Evolutionary conservation across 495 filamentous ascomycete genomes (phyloP).

Genomic region (Daldinia caldariorum): DNA sequence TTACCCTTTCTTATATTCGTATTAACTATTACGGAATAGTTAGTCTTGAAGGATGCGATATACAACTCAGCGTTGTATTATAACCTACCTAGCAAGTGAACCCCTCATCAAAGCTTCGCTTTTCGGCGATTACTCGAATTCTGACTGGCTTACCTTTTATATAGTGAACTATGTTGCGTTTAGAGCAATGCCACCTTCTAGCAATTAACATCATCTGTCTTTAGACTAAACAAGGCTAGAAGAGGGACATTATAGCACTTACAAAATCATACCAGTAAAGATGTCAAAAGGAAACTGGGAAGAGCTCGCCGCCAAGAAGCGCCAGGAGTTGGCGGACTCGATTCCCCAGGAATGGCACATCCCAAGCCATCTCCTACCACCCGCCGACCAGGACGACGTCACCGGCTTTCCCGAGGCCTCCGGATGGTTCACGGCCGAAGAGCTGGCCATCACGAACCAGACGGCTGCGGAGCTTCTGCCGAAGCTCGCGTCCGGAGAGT

Average conservation of each 20-base stretch:
- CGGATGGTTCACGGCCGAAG: slow-evolving; percentile 51
- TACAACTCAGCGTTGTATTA: neutral
- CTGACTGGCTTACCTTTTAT: neutral
- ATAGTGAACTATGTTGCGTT: neutral
- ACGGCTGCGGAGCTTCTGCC: slow-evolving; percentile 45
- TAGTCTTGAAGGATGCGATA: no score
- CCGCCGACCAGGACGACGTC: slow-evolving; percentile 52
- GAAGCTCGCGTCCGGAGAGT: slow-evolving; percentile 43
- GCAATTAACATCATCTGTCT: no score
- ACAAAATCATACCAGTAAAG: slow-evolving; percentile 7
- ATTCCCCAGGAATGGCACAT: slow-evolving; percentile 56
- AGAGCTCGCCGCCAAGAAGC: slow-evolving; percentile 51
- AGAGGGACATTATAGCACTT: neutral
- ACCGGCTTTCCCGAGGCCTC: slow-evolving; percentile 52
- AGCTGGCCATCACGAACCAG: slow-evolving; percentile 48
- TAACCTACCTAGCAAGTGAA: neutral
- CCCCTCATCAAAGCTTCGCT: neutral
- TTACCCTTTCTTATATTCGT: neutral
- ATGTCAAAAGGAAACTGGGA: slow-evolving; percentile 49
- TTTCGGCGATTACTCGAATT: neutral
- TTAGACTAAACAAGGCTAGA: neutral
- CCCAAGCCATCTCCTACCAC: slow-evolving; percentile 51
- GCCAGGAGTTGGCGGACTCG: slow-evolving; percentile 45
- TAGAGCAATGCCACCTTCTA: no score
- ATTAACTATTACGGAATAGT: neutral